These are phyloP conservation scores for Leishmania amazonensis DNA, from an alignment of 208 protist genomes.

Conservation along the genomic window DNA sequence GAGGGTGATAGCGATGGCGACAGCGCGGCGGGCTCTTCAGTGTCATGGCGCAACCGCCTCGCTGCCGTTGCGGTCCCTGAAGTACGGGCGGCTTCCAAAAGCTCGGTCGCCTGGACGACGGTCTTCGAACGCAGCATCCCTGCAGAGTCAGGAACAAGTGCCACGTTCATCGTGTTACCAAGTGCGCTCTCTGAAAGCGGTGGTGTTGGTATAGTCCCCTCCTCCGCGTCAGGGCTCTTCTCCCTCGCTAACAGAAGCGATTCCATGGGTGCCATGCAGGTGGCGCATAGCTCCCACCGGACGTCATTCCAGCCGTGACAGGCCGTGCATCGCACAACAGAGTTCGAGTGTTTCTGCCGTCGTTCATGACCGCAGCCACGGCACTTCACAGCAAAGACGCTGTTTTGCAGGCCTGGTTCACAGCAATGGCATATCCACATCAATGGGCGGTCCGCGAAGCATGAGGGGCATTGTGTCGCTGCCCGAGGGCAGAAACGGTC, in stretches of 20 bases:
- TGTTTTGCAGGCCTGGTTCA: conserved; percentile 26
- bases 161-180: background rate
- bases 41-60: background rate
- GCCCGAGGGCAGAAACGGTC: conserved; percentile 61
- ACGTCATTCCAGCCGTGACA: conserved; percentile 71
- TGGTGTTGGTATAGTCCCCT: no score
- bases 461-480: conserved; percentile 66
- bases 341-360: conserved; percentile 33
- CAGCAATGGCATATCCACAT: conserved; percentile 65
- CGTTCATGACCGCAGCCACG: conserved; percentile 35
- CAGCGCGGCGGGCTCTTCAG: background rate
- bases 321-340: conserved; percentile 39
- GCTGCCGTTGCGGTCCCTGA: background rate
- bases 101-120: background rate
- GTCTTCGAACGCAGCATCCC: conserved; percentile 7
- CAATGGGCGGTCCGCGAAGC: conserved; percentile 48
- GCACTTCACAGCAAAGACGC: conserved; percentile 54
- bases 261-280: conserved; percentile 45
- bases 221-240: background rate
- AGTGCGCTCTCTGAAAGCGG: background rate
- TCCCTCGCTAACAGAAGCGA: background rate
- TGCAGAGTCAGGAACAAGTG: background rate
- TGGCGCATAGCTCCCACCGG: conserved; percentile 81
- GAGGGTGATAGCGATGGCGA: no score
- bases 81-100: background rate